Base-by-base conservation (phyloP, 495 filamentous ascomycete genomes). In the Penicillium waksmanii region DNA sequence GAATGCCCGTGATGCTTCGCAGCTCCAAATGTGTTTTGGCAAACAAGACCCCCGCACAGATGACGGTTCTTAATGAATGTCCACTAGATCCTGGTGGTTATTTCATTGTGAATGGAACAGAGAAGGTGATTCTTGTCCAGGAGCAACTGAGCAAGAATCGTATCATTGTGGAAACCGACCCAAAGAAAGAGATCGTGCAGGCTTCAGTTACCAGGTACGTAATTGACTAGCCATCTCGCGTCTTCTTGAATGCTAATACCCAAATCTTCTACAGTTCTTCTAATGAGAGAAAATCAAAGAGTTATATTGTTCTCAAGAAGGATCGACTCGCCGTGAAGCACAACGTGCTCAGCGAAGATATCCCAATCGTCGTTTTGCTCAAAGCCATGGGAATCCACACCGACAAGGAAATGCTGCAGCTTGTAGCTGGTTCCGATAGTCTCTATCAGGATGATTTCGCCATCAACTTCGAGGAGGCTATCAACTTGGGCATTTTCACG, bases 101-200 rank as follows among this genome's bases (percentile, higher is more conserved):
- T 73, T 99, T 99, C 68, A 91, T 98, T 64, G 86, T 98, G 63
- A 97, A 97, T 62, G 95, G 95, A 54, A 97, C 90, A 51, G 95
- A 99, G 66, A 98, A 98, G 78, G 95, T 98, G 51, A 98, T 99
- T 68, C 83, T 99, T 13, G 93, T 98, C 35, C 95, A 98, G 72
- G 95, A 99, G 65, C 95, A 98, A 73, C 77, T 98, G 69, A 98
- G 94, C 81, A 98, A 98, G 80, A 99, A 99, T 75, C 84, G 95
- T 77, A 91, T 98, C 58, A 96, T 99, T 68, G 93, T 99, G 9
- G 96, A 99, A 73, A 85, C 88, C 42, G 92, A 95, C 66, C 83
- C 86, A 4, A 93, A 94, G 70, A 96, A 96, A 61, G 89, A 87
- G 25, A 88, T 96, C 57, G 90, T 96, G n/a, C 89, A 92, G 63